These are phyloP conservation scores for Candida montana DNA, from an alignment of 805 yeast species.

Conservation along the genomic window DNA sequence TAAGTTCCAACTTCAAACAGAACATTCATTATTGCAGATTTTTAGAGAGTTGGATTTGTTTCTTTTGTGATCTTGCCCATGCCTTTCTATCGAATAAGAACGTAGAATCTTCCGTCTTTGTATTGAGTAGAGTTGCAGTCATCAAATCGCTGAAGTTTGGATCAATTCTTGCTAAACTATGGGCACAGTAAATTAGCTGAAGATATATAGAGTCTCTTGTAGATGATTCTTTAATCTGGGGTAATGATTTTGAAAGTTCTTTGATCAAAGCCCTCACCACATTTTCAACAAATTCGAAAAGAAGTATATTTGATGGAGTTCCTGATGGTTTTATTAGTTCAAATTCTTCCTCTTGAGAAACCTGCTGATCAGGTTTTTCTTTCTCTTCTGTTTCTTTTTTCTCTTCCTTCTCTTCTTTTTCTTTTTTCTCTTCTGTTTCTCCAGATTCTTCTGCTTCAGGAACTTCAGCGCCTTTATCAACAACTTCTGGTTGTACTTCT, in stretches of 20 bases:
- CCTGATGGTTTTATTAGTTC: conserved; percentile 3
- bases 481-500: too few relatives aligned
- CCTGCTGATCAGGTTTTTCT: too few relatives aligned
- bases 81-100: conserved; percentile 30
- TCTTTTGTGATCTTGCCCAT: conserved; percentile 29
- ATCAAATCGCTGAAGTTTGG: conserved; percentile 62
- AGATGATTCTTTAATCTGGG: conserved; percentile 32
- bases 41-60: conserved; percentile 8
- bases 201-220: conserved; percentile 63
- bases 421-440: conserved; percentile 4
- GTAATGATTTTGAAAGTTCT: conserved; percentile 28
- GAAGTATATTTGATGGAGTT: conserved; percentile 22
- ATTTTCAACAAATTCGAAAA: conserved; percentile 34
- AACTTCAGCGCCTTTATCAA: too few relatives aligned
- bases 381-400: conserved; percentile 2
- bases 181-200: conserved; percentile 86
- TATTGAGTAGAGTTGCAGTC: conserved; percentile 32
- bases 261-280: conserved; percentile 28
- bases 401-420: conserved; percentile 18
- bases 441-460: background rate
- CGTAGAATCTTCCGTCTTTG: conserved; percentile 7
- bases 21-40: conserved; percentile 2
- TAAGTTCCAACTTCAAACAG: too few relatives aligned
- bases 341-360: background rate
- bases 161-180: conserved; percentile 67